Conservation (phyloP, 495 filamentous ascomycete genomes). For the Penicillium macrosclerotiorum region DNA sequence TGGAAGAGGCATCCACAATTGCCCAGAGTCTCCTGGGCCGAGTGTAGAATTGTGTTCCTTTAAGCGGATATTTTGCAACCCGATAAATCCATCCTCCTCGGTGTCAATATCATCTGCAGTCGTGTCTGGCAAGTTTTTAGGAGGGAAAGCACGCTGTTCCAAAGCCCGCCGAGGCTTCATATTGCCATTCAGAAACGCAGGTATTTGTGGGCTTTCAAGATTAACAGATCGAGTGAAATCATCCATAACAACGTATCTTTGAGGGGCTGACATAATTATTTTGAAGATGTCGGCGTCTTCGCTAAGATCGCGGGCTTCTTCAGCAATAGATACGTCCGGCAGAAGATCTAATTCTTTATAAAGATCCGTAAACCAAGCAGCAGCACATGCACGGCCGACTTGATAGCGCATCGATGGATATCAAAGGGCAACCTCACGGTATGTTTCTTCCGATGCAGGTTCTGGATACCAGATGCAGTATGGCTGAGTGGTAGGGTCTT, state of each 20-base stretch:
- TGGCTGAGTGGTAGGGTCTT: slow-evolving; percentile 1
- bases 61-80: too few relatives aligned
- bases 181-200: slow-evolving; percentile 30
- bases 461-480: slow-evolving; percentile 15
- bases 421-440: too few relatives aligned
- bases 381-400: slow-evolving; percentile 22
- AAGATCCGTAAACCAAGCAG: slow-evolving; percentile 17
- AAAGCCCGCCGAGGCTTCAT: slow-evolving; percentile 23
- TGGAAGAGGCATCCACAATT: slow-evolving; percentile 23
- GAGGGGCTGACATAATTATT: slow-evolving; percentile 21
- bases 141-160: slow-evolving; percentile 7
- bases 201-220: slow-evolving; percentile 12
- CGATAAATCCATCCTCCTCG: slow-evolving; percentile 21
- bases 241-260: slow-evolving; percentile 24
- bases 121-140: slow-evolving; percentile 13
- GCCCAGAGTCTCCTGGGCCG: too few relatives aligned
- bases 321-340: slow-evolving; percentile 20
- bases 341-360: slow-evolving; percentile 22
- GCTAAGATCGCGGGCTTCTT: slow-evolving; percentile 23
- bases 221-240: slow-evolving; percentile 27
- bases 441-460: slow-evolving; percentile 7
- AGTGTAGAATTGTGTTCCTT: too few relatives aligned
- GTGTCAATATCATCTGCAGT: too few relatives aligned
- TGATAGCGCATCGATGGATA: slow-evolving; percentile 22
- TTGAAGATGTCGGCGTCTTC: slow-evolving; percentile 24